These are phyloP conservation scores for Kondoa subrosea DNA, from an alignment of 768 basidiomycete species.

Conservation along the genomic window DNA sequence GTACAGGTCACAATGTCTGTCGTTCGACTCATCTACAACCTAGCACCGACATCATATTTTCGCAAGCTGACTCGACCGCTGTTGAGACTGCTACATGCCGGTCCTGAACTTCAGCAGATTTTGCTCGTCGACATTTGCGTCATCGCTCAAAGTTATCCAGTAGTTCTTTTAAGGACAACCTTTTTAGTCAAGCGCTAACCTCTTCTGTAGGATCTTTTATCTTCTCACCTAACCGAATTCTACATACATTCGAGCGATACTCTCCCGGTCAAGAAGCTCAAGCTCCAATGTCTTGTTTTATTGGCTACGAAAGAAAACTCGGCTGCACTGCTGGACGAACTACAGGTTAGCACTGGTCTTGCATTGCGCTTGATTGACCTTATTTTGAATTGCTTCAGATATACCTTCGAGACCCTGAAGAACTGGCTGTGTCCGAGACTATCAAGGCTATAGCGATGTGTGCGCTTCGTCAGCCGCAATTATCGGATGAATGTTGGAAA, in stretches of 20 bases:
- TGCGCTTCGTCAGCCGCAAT: conserved; percentile 5
- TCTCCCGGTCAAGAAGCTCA: conserved; percentile 49
- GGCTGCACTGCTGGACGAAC: conserved; percentile 56
- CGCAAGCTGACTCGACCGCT: conserved; percentile 52
- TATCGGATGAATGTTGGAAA: not conserved
- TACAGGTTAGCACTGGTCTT: conserved; percentile 68
- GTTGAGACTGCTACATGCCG: conserved; percentile 50
- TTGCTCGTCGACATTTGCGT: conserved; percentile 53
- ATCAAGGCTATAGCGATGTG: conserved; percentile 12
- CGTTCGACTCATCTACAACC: conserved; percentile 55
- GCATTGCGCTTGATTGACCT: no score
- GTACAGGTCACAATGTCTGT: conserved; percentile 62
- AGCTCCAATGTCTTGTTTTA: conserved; percentile 55
- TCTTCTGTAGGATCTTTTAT: conserved; percentile 44
- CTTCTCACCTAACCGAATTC: conserved; percentile 48
- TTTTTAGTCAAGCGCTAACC: not conserved
- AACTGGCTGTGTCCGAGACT: conserved; percentile 1
- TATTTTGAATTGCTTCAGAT: not conserved
- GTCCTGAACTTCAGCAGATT: conserved; percentile 58
- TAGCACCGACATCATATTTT: conserved; percentile 44
- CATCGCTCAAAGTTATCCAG: conserved; percentile 50
- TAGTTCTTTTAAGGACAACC: conserved; percentile 35
- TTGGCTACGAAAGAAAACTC: conserved; percentile 53
- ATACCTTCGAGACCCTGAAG: conserved; percentile 5
- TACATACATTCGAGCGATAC: conserved; percentile 49